Evolutionary conservation across 305 asterid species (phyloP).

Genomic region (Plantago rigida): DNA sequence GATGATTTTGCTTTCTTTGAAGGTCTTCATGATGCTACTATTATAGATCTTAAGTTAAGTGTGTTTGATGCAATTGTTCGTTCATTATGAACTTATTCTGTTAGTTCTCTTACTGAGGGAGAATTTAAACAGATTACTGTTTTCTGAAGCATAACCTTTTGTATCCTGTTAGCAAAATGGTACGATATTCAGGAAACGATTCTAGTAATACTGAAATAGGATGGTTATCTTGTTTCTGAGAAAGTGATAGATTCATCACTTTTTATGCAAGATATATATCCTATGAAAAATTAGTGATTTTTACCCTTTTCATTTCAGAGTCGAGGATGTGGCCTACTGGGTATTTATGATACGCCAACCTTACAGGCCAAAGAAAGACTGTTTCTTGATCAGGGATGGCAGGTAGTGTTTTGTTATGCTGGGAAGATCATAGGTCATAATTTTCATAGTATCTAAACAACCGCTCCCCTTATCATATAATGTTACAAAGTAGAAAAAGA

Average conservation of each 20-base stretch:
- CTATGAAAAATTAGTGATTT: no score
- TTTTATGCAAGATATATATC: background rate
- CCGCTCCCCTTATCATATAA: no score
- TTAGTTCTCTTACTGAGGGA: no score
- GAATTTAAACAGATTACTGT: no score
- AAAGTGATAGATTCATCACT: conserved; percentile 5
- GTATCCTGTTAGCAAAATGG: no score
- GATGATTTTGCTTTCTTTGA: background rate
- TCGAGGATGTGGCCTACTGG: conserved; percentile 85
- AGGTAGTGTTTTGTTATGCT: conserved; percentile 40
- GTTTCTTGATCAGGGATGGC: conserved; percentile 94
- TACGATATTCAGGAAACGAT: background rate
- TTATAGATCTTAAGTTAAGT: no score
- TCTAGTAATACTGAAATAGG: conserved; percentile 10
- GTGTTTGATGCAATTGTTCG: no score
- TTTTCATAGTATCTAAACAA: no score
- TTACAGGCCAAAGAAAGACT: conserved; percentile 78
- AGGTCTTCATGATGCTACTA: no score
- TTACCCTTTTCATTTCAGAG: conserved; percentile 41
- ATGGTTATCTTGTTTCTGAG: conserved; percentile 10
- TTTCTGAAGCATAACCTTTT: no score
- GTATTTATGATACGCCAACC: conserved; percentile 84
- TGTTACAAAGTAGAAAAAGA: no score
- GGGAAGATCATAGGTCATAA: background rate
- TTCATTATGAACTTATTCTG: no score